These are phyloP conservation scores for Bretziella fagacearum DNA, from an alignment of 2,329 filamentous ascomycete genomes.

Conservation along the genomic window DNA sequence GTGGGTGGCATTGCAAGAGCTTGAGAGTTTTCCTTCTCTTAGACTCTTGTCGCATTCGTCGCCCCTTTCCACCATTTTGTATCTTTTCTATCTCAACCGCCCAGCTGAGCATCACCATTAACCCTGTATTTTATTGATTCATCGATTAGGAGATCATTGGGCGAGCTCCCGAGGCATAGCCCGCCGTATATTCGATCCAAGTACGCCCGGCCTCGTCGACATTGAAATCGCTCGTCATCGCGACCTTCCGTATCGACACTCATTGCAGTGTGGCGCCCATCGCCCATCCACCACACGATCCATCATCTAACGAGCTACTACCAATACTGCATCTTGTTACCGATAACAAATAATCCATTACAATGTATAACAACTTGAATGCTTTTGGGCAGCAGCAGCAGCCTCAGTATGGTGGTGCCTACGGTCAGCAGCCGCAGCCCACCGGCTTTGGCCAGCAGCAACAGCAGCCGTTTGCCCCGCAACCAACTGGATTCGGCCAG, in stretches of 20 bases:
- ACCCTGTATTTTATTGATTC: not conserved
- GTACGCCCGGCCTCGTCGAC: not conserved
- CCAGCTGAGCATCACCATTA: not conserved
- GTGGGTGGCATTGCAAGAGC: not conserved
- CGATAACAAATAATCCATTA: conserved; percentile 12
- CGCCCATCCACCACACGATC: not conserved
- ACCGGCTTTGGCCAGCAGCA: conserved; percentile 20
- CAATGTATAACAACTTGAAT: conserved; percentile 84
- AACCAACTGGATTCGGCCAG: conserved; percentile 40
- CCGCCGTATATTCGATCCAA: not conserved
- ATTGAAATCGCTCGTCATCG: not conserved
- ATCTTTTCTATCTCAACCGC: conserved; percentile 1
- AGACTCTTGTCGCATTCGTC: not conserved
- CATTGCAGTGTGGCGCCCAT: no score
- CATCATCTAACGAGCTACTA: not conserved
- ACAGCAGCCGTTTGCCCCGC: conserved; percentile 35
- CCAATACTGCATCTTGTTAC: no score
- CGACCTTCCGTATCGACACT: not conserved
- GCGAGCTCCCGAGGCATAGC: conserved; percentile 1
- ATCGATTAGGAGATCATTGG: conserved; percentile 2
- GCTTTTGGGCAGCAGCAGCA: conserved; percentile 43
- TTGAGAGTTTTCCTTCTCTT: not conserved
- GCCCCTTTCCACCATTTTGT: conserved; percentile 3
- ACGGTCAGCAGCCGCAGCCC: conserved; percentile 16
- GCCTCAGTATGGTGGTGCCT: conserved; percentile 40